phyloP scores from a whole-genome alignment of 306 rosid species.

The Hippophae rhamnoides region DNA sequence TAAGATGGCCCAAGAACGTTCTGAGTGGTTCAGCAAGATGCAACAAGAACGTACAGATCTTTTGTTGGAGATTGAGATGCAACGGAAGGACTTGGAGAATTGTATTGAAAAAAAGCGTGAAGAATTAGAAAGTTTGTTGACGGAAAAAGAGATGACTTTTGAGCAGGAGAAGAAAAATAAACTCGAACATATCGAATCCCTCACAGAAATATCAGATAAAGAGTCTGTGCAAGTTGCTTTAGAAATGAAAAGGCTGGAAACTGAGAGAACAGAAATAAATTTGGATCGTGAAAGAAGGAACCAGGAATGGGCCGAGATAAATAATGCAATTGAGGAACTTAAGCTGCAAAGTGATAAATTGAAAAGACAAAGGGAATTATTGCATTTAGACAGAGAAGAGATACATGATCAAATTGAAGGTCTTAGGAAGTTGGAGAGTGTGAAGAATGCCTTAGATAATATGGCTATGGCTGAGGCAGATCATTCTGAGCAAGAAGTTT shows the following conservation, averaged over 20 bases:
- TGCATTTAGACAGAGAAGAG: constrained; percentile 75
- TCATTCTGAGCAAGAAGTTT: constrained; percentile 38
- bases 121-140: constrained; percentile 76
- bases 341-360: constrained; percentile 80
- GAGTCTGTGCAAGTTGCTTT: constrained; percentile 64
- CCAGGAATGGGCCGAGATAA: constrained; percentile 85
- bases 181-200: constrained; percentile 45
- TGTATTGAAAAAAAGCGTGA: constrained; percentile 79
- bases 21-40: constrained; percentile 83
- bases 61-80: constrained; percentile 66
- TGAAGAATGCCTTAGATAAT: constrained; percentile 57
- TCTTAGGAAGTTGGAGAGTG: constrained; percentile 55
- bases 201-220: constrained; percentile 57
- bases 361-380: constrained; percentile 69
- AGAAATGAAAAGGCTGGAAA: constrained; percentile 71
- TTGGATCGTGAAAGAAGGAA: constrained; percentile 78
- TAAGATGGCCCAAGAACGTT: constrained; percentile 68
- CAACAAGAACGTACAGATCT: constrained; percentile 81
- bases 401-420: constrained; percentile 64
- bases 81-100: constrained; percentile 62
- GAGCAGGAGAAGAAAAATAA: constrained; percentile 74
- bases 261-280: constrained; percentile 69
- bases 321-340: constrained; percentile 72
- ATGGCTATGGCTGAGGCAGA: constrained; percentile 38
- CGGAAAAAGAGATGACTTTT: constrained; percentile 54